Conservation (phyloP, 2,329 filamentous ascomycete genomes). For the Hortaea werneckii region DNA sequence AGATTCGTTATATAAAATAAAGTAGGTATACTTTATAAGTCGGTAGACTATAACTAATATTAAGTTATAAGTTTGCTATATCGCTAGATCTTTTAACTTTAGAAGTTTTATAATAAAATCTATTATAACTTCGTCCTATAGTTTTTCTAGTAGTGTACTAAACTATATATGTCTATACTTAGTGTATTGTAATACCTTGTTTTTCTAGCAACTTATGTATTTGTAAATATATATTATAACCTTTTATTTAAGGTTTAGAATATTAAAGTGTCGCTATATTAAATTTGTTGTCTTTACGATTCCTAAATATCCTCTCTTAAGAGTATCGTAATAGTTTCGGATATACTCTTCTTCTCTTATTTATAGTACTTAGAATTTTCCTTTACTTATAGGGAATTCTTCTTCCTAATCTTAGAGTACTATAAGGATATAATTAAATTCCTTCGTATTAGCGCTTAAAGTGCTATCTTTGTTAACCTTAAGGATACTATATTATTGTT, state of each 20-base stretch:
- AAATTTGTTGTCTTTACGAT: constrained; percentile 2
- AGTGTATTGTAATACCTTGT: constrained; percentile 6
- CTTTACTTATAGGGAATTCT: constrained; percentile 5
- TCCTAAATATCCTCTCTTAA: constrained; percentile 6
- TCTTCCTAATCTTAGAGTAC: constrained; percentile 4
- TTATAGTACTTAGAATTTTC: constrained; percentile 5
- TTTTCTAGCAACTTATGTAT: constrained; percentile 2
- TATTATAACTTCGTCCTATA: too few species aligned
- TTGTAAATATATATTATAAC: constrained; percentile 5
- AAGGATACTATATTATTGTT: not conserved
- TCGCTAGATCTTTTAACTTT: too few species aligned
- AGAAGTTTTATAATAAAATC: too few species aligned
- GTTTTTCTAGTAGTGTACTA: too few species aligned
- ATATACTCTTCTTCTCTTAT: constrained; percentile 7
- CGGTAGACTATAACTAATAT: constrained; percentile 16
- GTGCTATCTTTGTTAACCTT: not conserved
- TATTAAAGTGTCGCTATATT: constrained; percentile 4
- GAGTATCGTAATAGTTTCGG: constrained; percentile 6
- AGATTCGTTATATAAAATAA: not conserved
- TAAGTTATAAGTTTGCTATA: too few species aligned
- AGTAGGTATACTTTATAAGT: constrained; percentile 1
- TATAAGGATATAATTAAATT: constrained; percentile 1
- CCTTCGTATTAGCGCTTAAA: constrained; percentile 1
- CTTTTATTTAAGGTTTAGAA: constrained; percentile 3
- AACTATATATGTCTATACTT: too few species aligned